Conservation (phyloP, 257 asterid genomes). For the Solanum clarkiae region DNA sequence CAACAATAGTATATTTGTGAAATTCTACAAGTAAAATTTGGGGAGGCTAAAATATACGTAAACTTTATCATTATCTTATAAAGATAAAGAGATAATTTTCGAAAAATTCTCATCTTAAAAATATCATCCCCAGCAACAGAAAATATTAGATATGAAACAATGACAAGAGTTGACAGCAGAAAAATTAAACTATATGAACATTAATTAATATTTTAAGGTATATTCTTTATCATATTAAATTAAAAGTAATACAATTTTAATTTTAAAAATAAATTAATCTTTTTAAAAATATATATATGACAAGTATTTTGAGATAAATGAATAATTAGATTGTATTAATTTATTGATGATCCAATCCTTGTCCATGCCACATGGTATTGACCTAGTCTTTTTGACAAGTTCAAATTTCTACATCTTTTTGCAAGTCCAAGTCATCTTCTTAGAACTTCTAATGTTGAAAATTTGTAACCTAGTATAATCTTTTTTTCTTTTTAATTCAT, state of each 20-base stretch:
- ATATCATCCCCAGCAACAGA: too few relatives aligned
- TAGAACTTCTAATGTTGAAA: background rate
- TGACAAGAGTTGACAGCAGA: too few relatives aligned
- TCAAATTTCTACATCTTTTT: background rate
- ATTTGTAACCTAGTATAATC: background rate
- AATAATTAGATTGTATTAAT: background rate
- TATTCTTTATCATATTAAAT: background rate
- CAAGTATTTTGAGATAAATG: background rate
- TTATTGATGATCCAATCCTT: background rate
- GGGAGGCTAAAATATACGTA: too few relatives aligned
- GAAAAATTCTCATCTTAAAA: too few relatives aligned
- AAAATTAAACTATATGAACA: accelerated
- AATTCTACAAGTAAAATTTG: too few relatives aligned
- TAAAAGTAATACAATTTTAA: background rate
- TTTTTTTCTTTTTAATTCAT: background rate
- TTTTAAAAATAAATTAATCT: background rate
- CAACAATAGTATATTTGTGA: background rate
- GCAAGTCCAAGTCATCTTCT: background rate
- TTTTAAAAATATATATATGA: background rate
- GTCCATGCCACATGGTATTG: background rate
- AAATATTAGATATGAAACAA: too few relatives aligned
- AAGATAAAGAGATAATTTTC: too few relatives aligned
- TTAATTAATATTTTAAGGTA: background rate
- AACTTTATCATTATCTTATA: too few relatives aligned
- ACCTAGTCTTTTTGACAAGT: background rate